Conservation (phyloP, 108 stramenopile species). For the Poteriospumella lacustris region DNA sequence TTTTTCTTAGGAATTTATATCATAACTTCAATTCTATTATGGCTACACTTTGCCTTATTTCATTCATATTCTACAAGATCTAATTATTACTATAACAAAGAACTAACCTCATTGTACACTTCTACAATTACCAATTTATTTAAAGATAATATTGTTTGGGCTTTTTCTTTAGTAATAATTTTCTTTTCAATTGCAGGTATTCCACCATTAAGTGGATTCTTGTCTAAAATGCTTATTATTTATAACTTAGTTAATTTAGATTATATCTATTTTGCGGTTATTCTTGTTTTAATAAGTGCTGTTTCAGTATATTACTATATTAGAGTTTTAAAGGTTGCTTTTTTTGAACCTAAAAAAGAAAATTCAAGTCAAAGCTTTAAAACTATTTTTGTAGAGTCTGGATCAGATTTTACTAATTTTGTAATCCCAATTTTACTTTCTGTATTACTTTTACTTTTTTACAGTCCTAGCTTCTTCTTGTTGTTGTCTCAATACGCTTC, state of each 20-base stretch:
- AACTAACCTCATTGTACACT: neutral
- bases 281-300: slow-evolving; percentile 31
- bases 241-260: neutral
- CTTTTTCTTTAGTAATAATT: neutral
- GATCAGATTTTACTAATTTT: slow-evolving; percentile 9
- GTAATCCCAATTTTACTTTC: slow-evolving; percentile 8
- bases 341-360: neutral
- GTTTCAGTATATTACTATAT: slow-evolving; percentile 35
- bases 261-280: slow-evolving; percentile 10
- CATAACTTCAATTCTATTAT: neutral
- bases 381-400: slow-evolving; percentile 8
- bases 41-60: neutral
- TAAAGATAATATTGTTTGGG: neutral
- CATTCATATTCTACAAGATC: neutral
- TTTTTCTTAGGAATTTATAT: neutral
- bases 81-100: neutral
- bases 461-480: slow-evolving; percentile 7
- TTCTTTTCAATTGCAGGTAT: slow-evolving; percentile 23
- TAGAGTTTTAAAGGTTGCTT: slow-evolving; percentile 23
- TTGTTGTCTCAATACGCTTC: slow-evolving; percentile 7
- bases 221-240: neutral
- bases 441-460: slow-evolving; percentile 9
- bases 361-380: slow-evolving; percentile 9
- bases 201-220: slow-evolving; percentile 2
- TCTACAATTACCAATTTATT: neutral